Evolutionary conservation across 257 asterid genomes (phyloP).

Genomic region (Solanum paucissectum): DNA sequence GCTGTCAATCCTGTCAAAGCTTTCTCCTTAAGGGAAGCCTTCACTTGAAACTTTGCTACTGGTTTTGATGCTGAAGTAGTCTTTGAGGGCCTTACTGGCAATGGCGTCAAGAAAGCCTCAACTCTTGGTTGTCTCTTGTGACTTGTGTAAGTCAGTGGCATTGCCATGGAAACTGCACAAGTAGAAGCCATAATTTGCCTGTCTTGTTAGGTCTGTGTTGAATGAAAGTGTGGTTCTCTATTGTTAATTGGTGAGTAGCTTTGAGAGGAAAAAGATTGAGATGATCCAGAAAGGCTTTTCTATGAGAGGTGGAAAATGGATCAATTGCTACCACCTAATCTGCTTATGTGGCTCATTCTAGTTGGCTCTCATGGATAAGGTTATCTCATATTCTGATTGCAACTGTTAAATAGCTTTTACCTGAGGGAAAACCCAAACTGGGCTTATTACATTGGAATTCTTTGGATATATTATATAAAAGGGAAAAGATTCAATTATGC

Average conservation of each 20-base stretch:
- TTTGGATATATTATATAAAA: neutral
- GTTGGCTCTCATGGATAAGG: conserved; percentile 45
- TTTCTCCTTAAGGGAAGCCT: conserved; percentile 70
- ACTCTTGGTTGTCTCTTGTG: conserved; percentile 30
- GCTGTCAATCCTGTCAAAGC: conserved; percentile 66
- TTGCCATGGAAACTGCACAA: conserved; percentile 51
- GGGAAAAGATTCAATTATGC: neutral
- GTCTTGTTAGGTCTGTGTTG: neutral
- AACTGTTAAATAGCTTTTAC: neutral
- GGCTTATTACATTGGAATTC: neutral
- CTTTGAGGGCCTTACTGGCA: conserved; percentile 34
- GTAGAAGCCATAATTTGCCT: conserved; percentile 53
- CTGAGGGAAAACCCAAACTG: neutral
- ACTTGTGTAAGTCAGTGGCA: conserved; percentile 44
- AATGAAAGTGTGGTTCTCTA: neutral
- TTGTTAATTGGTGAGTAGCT: neutral
- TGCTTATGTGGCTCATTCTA: conserved; percentile 48
- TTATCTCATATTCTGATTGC: conserved; percentile 13
- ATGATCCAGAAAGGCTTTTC: neutral
- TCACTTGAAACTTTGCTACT: conserved; percentile 36
- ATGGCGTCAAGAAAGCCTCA: conserved; percentile 49
- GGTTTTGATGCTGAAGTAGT: conserved; percentile 17
- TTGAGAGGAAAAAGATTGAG: neutral
- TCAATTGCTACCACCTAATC: neutral
- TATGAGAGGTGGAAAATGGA: conserved; percentile 47